These are phyloP conservation scores for Stephania yunnanensis DNA, from an alignment of 164 flowering plant genomes.

Conservation along the genomic window DNA sequence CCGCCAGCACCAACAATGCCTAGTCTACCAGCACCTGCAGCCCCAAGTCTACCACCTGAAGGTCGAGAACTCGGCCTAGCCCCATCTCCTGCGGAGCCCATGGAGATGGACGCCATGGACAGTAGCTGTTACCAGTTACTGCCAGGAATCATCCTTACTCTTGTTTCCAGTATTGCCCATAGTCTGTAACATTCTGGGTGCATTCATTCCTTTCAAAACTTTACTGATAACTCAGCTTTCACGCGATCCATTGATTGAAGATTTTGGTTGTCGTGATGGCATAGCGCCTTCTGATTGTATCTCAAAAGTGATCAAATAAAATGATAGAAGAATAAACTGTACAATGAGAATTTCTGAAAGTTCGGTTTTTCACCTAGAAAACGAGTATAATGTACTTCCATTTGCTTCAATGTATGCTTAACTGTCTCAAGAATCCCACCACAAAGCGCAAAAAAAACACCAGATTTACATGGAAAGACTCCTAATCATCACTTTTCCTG, in stretches of 20 bases:
- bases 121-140: neutral
- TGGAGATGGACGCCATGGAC: neutral
- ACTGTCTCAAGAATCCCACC: neutral
- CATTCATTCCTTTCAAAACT: neutral
- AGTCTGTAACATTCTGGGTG: neutral
- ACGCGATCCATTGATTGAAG: neutral
- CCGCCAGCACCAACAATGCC: neutral
- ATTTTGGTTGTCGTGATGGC: neutral
- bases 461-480: neutral
- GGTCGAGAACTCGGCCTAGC: neutral
- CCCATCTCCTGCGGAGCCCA: neutral
- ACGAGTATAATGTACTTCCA: neutral
- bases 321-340: no score
- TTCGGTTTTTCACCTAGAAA: neutral
- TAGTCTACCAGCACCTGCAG: neutral
- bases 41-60: neutral
- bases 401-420: neutral
- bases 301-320: neutral
- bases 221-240: neutral
- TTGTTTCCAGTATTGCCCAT: neutral
- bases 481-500: neutral
- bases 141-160: conserved; percentile 4
- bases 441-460: neutral
- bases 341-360: neutral
- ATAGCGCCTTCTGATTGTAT: neutral